Evolutionary conservation across 2,329 filamentous ascomycete species (phyloP).

Genomic region (Ceratocystis albifundus): DNA sequence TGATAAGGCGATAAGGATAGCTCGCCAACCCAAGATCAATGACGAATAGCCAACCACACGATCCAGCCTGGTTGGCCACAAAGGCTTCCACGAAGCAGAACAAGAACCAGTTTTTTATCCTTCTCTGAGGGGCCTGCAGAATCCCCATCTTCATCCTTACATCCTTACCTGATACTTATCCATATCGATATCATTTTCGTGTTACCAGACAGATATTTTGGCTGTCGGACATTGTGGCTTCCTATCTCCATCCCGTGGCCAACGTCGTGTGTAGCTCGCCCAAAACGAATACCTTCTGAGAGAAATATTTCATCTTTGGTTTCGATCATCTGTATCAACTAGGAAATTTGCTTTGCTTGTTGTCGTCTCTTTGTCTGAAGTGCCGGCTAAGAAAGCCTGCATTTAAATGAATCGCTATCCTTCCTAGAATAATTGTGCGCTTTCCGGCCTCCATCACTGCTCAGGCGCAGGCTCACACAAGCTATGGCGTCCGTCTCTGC

Average conservation of each 20-base stretch:
- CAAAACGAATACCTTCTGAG: not conserved
- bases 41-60: not conserved
- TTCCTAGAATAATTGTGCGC: not conserved
- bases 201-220: not conserved
- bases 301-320: not conserved
- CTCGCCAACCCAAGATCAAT: not conserved
- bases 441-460: not conserved
- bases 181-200: not conserved
- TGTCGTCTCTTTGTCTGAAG: not conserved
- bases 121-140: not conserved
- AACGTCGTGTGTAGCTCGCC: conserved; percentile 6
- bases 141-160: not conserved
- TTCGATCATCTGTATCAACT: not conserved
- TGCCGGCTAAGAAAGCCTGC: not conserved
- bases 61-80: not conserved
- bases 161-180: not conserved
- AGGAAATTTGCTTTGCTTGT: not conserved
- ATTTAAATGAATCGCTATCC: not conserved
- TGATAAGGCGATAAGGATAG: conserved; percentile 1
- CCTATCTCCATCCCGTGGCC: not conserved
- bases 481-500: not conserved
- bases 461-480: not conserved
- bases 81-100: not conserved
- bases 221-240: not conserved
- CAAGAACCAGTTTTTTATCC: not conserved